These are phyloP conservation scores for Parietaria judaica DNA, from an alignment of 306 rosid genomes.

Conservation along the genomic window DNA sequence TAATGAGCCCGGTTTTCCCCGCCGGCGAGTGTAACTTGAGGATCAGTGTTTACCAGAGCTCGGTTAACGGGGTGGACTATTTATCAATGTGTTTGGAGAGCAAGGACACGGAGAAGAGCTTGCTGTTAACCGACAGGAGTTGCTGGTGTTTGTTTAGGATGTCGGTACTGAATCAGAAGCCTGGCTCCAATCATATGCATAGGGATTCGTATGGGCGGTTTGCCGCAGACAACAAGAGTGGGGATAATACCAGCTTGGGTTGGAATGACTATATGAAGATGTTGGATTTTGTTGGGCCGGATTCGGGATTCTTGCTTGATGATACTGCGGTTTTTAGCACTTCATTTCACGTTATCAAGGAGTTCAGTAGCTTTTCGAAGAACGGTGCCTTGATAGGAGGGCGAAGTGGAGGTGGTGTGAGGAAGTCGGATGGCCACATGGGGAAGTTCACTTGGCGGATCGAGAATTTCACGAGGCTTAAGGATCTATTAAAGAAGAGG, in stretches of 20 bases:
- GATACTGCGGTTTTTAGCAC: slow-evolving; percentile 89
- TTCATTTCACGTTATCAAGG: slow-evolving; percentile 94
- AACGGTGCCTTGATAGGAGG: slow-evolving; percentile 67
- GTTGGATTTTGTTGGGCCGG: slow-evolving; percentile 74
- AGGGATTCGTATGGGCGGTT: slow-evolving; percentile 95
- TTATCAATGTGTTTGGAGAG: slow-evolving; percentile 98
- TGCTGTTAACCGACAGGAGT: slow-evolving; percentile 81
- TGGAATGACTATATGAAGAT: slow-evolving; percentile 99
- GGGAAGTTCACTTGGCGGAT: slow-evolving; percentile 98
- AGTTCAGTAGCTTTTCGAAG: slow-evolving; percentile 83
- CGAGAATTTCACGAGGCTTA: slow-evolving; percentile 85
- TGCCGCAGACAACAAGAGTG: slow-evolving; percentile 94
- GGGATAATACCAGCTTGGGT: slow-evolving; percentile 97
- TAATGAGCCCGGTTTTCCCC: slow-evolving; percentile 96
- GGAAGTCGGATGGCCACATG: slow-evolving; percentile 89
- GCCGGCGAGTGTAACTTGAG: slow-evolving; percentile 99
- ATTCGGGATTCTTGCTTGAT: slow-evolving; percentile 70
- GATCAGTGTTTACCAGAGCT: slow-evolving; percentile 96
- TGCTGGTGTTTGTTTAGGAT: slow-evolving; percentile 98
- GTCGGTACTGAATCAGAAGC: slow-evolving; percentile 94
- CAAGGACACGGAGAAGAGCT: slow-evolving; percentile 88
- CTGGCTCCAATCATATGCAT: slow-evolving; percentile 88
- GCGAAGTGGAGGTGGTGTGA: slow-evolving; percentile 65
- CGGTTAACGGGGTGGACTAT: slow-evolving; percentile 82
- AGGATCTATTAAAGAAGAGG: slow-evolving; percentile 94